Evolutionary conservation across 768 basidiomycete genomes (phyloP).

Genomic region (Exidia glandulosa): DNA sequence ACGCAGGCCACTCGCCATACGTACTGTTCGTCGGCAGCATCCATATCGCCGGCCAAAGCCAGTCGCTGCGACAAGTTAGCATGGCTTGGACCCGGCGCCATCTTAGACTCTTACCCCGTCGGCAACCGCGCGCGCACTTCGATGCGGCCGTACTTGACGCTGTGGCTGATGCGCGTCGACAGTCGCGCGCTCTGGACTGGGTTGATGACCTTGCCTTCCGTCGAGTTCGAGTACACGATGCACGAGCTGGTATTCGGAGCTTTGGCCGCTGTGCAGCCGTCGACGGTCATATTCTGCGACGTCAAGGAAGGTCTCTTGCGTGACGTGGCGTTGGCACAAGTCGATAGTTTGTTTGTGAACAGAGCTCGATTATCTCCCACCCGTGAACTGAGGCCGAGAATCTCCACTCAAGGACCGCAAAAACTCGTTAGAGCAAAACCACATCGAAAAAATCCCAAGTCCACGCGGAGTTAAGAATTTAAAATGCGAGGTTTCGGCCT

Average conservation of each 20-base stretch:
- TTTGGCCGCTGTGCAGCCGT: slow-evolving; percentile 57
- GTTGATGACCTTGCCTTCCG: slow-evolving; percentile 47
- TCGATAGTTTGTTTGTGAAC: no score
- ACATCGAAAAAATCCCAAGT: no score
- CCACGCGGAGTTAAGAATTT: no score
- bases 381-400: no score
- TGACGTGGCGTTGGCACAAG: no score
- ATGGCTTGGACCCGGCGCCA: slow-evolving; percentile 12
- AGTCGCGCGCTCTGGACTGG: slow-evolving; percentile 26
- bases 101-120: neutral
- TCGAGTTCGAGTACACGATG: slow-evolving; percentile 29
- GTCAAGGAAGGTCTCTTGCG: no score
- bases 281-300: slow-evolving; percentile 64
- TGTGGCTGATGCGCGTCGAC: slow-evolving; percentile 32
- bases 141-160: slow-evolving; percentile 26
- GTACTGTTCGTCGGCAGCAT: slow-evolving; percentile 60
- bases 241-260: slow-evolving; percentile 23
- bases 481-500: no score
- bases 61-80: neutral
- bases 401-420: no score
- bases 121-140: slow-evolving; percentile 27
- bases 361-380: no score
- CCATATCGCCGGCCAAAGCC: slow-evolving; percentile 66
- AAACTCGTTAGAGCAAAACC: no score
- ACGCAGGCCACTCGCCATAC: slow-evolving; percentile 40